phyloP scores from a whole-genome alignment of 306 rosid species.

The Casuarina equisetifolia region DNA sequence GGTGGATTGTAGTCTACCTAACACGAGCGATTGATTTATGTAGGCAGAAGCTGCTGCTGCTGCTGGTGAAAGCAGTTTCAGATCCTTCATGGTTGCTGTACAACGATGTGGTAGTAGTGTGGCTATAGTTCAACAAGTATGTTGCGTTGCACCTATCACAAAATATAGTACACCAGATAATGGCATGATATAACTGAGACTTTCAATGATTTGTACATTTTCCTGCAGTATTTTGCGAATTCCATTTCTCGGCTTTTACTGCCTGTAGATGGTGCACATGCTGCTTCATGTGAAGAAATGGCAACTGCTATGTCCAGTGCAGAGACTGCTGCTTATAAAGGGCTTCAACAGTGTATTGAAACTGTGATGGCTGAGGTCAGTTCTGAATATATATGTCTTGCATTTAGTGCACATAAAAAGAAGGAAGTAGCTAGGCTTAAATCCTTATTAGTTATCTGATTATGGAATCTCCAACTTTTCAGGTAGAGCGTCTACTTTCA shows the following conservation, averaged over 20 bases:
- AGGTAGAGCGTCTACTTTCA: constrained; percentile 97
- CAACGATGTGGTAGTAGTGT: constrained; percentile 99
- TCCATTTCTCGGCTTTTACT: constrained; percentile 95
- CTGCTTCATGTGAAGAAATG: constrained; percentile 99
- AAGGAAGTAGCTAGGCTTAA: constrained; percentile 17
- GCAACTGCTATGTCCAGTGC: constrained; percentile 98
- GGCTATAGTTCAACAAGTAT: constrained; percentile 97
- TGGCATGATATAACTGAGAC: constrained; percentile 13
- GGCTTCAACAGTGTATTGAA: constrained; percentile 89
- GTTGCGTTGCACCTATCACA: constrained; percentile 27
- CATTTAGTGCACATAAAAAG: constrained; percentile 4
- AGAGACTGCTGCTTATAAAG: constrained; percentile 97
- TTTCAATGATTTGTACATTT: constrained; percentile 31
- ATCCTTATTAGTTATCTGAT: constrained; percentile 6
- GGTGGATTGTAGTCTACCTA: constrained; percentile 24
- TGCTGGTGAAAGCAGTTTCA: constrained; percentile 99
- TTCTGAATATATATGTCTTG: constrained; percentile 9
- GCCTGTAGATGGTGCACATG: constrained; percentile 99
- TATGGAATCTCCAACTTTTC: constrained; percentile 25
- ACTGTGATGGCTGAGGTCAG: constrained; percentile 99
- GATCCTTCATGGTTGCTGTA: constrained; percentile 99
- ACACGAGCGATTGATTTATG: constrained; percentile 36
- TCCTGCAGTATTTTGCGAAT: constrained; percentile 79
- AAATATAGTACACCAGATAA: constrained; percentile 16
- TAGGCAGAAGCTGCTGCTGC: constrained; percentile 99